Percentiles rank a stretch among this genome's conserved stretches.
phyloP scores from a whole-genome alignment of 768 basidiomycete species.

The Punctularia strigosozonata region DNA sequence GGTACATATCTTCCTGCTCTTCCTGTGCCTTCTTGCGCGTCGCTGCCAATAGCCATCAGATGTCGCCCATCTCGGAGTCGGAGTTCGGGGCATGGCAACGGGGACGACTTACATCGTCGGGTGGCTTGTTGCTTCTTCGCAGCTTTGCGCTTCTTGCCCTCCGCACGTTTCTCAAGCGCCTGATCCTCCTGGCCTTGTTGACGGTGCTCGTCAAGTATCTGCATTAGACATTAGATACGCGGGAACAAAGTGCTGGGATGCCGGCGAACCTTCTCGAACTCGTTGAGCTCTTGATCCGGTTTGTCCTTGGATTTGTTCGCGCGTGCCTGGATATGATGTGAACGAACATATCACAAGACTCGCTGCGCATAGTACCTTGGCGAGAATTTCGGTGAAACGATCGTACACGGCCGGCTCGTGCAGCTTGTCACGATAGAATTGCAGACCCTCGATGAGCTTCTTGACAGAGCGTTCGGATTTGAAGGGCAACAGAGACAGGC shows the following conservation, averaged over 20 bases:
- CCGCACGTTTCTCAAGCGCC: constrained; percentile 76
- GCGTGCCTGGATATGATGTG: constrained; percentile 44
- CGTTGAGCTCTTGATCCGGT: constrained; percentile 86
- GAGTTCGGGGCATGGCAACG: neutral
- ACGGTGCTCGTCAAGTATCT: constrained; percentile 80
- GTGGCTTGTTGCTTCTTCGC: constrained; percentile 64
- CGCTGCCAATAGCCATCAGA: no score
- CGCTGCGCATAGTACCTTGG: constrained; percentile 74
- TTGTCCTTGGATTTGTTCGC: constrained; percentile 86
- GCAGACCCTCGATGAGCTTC: constrained; percentile 88
- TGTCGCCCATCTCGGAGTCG: no score
- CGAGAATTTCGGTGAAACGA: constrained; percentile 82
- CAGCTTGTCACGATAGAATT: constrained; percentile 92
- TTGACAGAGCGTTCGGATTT: constrained; percentile 95
- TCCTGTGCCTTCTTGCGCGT: no score
- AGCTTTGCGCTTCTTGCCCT: constrained; percentile 72
- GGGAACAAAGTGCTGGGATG: neutral
- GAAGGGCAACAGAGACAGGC: constrained; percentile 88
- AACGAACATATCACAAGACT: no score
- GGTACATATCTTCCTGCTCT: no score
- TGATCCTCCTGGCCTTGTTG: constrained; percentile 87
- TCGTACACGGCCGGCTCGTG: constrained; percentile 76
- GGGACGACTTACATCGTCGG: constrained; percentile 24
- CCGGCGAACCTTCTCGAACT: constrained; percentile 84
- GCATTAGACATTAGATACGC: neutral